Percentiles rank a stretch among this genome's conserved stretches.
Evolutionary conservation across 768 basidiomycete genomes (phyloP).

Genomic region (Basidioascus undulatus): DNA sequence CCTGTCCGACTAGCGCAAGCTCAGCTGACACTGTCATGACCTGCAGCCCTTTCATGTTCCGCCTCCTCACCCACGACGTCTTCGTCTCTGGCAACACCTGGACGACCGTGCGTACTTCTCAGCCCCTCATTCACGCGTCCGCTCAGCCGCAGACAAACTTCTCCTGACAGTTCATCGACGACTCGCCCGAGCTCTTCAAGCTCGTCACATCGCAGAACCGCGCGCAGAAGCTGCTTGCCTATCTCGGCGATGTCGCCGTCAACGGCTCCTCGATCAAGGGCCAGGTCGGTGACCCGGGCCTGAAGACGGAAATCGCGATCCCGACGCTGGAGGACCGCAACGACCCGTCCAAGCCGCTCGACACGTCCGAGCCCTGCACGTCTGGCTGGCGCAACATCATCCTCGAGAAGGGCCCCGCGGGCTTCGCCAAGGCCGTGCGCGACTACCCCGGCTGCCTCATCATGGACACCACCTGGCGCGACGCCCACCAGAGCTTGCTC

Average conservation of each 20-base stretch:
- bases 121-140: background rate
- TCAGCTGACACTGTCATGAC: conserved; percentile 29
- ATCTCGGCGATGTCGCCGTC: conserved; percentile 91
- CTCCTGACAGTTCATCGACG: conserved; percentile 68
- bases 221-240: conserved; percentile 87
- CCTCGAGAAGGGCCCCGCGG: conserved; percentile 88
- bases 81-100: conserved; percentile 94
- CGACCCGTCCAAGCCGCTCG: conserved; percentile 44
- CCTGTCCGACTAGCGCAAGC: background rate
- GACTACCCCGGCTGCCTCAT: conserved; percentile 85
- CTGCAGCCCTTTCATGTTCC: conserved; percentile 98
- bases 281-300: conserved; percentile 79
- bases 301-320: conserved; percentile 63
- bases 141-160: background rate
- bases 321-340: conserved; percentile 57
- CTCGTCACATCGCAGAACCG: conserved; percentile 93
- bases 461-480: conserved; percentile 99
- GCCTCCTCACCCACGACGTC: conserved; percentile 82
- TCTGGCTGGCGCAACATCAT: conserved; percentile 97
- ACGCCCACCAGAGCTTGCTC: conserved; percentile 91
- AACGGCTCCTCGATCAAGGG: conserved; percentile 97
- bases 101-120: conserved; percentile 46
- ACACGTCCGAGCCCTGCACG: conserved; percentile 58
- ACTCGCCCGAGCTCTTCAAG: conserved; percentile 98
- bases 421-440: conserved; percentile 91